Evolutionary conservation across 2,329 filamentous ascomycete genomes (phyloP).

Genomic region (Lecanicillium sp.): DNA sequence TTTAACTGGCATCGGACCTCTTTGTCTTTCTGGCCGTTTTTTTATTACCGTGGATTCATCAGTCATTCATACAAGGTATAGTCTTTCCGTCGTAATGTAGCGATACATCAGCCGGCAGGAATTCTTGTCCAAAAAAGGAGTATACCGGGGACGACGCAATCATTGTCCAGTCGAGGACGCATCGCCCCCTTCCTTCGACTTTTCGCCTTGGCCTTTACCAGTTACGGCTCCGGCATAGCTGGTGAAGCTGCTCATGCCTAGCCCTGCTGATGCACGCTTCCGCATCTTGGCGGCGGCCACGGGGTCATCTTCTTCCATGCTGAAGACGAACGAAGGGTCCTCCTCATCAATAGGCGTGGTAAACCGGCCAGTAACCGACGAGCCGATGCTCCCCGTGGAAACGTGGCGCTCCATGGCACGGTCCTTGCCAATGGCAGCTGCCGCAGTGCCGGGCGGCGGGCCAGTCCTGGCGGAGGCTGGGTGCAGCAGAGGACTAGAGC

Average conservation of each 20-base stretch:
- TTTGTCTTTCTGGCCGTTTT: too few relatives aligned
- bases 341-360: constrained; percentile 60
- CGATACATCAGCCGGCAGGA: constrained; percentile 1
- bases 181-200: constrained; percentile 21
- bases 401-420: constrained; percentile 48
- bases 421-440: constrained; percentile 32
- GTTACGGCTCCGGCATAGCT: constrained; percentile 32
- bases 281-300: constrained; percentile 34
- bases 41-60: too few relatives aligned
- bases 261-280: constrained; percentile 41
- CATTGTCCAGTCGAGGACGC: constrained; percentile 21
- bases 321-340: constrained; percentile 56
- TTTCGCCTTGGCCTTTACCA: constrained; percentile 18
- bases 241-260: constrained; percentile 29
- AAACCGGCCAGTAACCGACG: constrained; percentile 46
- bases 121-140: constrained; percentile 4
- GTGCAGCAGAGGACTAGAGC: constrained; percentile 42
- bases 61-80: background rate
- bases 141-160: constrained; percentile 8
- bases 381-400: constrained; percentile 51
- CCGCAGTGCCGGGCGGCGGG: constrained; percentile 22
- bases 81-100: constrained; percentile 1
- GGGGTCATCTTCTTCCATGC: constrained; percentile 55
- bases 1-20: too few relatives aligned
- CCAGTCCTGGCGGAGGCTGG: constrained; percentile 36